Evolutionary conservation across 352 stramenopile genomes (phyloP).

Genomic region (Pythium monospermum): DNA sequence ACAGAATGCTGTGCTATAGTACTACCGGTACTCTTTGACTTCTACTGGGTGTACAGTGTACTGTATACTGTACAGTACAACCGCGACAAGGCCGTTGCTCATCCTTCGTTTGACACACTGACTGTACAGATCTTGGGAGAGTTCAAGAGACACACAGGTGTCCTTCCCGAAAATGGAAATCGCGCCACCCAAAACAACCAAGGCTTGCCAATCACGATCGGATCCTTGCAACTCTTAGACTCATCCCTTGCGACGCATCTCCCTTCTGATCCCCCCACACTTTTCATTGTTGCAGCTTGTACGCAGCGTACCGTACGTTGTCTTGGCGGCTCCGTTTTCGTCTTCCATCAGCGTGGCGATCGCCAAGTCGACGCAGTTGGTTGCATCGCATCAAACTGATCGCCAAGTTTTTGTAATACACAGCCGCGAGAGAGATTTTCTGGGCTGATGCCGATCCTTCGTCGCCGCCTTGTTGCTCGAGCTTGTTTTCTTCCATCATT

Average conservation of each 20-base stretch:
- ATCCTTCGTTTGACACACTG: too few species aligned
- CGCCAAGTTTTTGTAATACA: conserved; percentile 92
- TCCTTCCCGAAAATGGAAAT: too few species aligned
- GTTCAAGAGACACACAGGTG: too few species aligned
- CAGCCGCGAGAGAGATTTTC: conserved; percentile 86
- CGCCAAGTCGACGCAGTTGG: conserved; percentile 56
- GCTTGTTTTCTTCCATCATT: conserved; percentile 86
- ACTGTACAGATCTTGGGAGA: too few species aligned
- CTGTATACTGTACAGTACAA: too few species aligned
- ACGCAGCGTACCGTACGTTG: conserved; percentile 2
- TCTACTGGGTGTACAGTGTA: too few species aligned
- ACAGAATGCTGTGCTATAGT: too few species aligned
- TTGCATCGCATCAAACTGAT: conserved; percentile 90
- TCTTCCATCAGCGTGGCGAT: conserved; percentile 73
- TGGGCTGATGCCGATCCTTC: conserved; percentile 55
- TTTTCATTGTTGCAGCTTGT: neutral
- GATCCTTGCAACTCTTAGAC: neutral
- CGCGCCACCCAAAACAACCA: too few species aligned
- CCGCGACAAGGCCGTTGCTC: too few species aligned
- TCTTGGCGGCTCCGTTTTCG: conserved; percentile 24
- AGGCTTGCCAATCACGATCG: too few species aligned
- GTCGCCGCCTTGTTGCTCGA: conserved; percentile 52
- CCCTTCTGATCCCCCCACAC: neutral
- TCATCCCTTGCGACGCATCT: too few species aligned
- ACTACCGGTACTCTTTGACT: too few species aligned